Conservation (phyloP, 2,329 filamentous ascomycete genomes). For the Didymella lethalis region DNA sequence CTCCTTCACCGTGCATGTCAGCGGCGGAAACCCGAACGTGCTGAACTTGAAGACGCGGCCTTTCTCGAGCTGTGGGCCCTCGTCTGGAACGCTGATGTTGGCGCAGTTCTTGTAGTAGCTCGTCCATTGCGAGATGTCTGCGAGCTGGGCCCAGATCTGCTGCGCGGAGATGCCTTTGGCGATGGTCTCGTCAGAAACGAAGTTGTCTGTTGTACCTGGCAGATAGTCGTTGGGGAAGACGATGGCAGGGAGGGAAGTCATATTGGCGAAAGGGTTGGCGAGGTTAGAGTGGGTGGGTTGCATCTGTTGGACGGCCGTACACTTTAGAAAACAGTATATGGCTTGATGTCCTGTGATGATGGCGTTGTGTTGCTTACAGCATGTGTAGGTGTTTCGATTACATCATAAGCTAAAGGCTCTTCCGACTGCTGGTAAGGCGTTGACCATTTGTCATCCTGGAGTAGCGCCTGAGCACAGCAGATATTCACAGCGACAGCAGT, state of each 20-base stretch:
- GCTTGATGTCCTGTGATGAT: not conserved
- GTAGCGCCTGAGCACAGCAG: not conserved
- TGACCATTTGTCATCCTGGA: conserved; percentile 6
- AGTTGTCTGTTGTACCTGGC: conserved; percentile 51
- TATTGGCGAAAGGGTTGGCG: not conserved
- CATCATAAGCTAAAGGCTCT: conserved; percentile 14
- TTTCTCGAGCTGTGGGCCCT: conserved; percentile 34
- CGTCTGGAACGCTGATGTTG: conserved; percentile 39
- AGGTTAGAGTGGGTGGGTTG: not conserved
- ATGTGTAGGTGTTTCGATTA: not conserved
- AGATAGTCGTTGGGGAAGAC: conserved; percentile 43
- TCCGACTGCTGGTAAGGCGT: not conserved
- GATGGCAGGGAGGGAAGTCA: conserved; percentile 29
- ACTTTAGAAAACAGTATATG: not conserved
- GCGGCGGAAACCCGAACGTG: conserved; percentile 48
- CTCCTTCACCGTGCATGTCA: conserved; percentile 37
- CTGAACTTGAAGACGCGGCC: conserved; percentile 44
- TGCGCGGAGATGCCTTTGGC: conserved; percentile 34
- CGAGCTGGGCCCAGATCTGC: conserved; percentile 45
- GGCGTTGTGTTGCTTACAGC: not conserved
- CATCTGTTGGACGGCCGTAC: not conserved
- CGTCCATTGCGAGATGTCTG: conserved; percentile 46
- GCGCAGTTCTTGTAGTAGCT: conserved; percentile 47
- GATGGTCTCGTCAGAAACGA: conserved; percentile 47
- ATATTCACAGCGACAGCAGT: not conserved